Base-by-base conservation (phyloP, 2,329 filamentous ascomycete genomes). In the Zarea fungicola region DNA sequence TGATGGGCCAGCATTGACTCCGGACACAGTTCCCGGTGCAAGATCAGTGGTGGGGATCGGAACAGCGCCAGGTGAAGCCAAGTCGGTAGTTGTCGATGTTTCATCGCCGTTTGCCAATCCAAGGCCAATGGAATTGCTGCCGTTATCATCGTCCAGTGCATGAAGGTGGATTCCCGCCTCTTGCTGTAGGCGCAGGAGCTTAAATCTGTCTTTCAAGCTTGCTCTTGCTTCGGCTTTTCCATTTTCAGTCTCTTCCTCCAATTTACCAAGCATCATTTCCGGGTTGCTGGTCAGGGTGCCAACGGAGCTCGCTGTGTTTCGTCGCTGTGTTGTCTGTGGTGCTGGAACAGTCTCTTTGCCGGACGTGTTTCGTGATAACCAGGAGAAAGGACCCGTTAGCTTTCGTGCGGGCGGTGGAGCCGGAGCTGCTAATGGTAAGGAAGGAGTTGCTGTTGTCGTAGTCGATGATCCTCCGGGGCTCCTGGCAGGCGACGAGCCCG, bases 311-410 rank as follows among this genome's bases (percentile, higher is more conserved):
- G 81, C 82, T 1, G 89, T 95, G 60, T 92, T 89, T 62, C 89
- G 77, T 57, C 52, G 77, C 60, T 26, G 77, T 70, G 52, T 76
- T 61, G 49, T 56, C 51, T 58, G 60, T 41, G 60, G 59, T 4
- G 40, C 19, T 32, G 85, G 77, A 6, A 79, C 76, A 11, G 82
- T 77, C 4, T 75, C 72, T 59, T 83, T 83, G 44, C 69, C 72
- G 29, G 76, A 75, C 10, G 81, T 80, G 63, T 77, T 84, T 56
- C 89, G 76, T 26, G 88, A 89, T 32, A 95, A 77, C 84, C 88
- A 92, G 32, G 88, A 81, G 59, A 95, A 95, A n/a, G 87, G 89
- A 57, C 88, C 89, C 8, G 88, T 91, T 48, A 95, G 78, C 65
- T 93, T 95, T 61, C 89, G 76, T 52, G 77, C 56, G 11, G 72